Conservation (phyloP, 1,284 basidiomycete genomes). For the Trichosporon asahii region DNA sequence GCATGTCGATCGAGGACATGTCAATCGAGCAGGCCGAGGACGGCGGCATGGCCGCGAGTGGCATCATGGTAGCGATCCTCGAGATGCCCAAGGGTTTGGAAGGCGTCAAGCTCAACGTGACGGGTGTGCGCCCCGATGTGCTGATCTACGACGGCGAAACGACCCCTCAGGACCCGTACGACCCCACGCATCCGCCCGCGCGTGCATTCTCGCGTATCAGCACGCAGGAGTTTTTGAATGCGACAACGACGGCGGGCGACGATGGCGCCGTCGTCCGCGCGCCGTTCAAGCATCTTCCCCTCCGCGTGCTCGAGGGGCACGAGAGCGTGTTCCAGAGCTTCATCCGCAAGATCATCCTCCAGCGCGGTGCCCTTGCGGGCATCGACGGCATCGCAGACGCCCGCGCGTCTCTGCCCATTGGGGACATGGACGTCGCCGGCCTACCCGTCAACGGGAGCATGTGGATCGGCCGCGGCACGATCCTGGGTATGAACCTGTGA, state of each 20-base stretch:
- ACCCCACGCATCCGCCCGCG: conserved; percentile 23
- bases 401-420: conserved; percentile 34
- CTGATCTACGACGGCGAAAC: conserved; percentile 44
- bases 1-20: conserved; percentile 50
- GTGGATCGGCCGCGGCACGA: conserved; percentile 29
- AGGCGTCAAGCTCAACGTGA: conserved; percentile 36
- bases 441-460: conserved; percentile 47
- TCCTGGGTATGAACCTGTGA: background rate
- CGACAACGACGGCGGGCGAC: conserved; percentile 17
- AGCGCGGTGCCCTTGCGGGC: conserved; percentile 49
- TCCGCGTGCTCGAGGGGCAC: conserved; percentile 46
- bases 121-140: conserved; percentile 45
- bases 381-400: conserved; percentile 43
- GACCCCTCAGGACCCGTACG: conserved; percentile 18
- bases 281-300: conserved; percentile 40
- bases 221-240: conserved; percentile 22
- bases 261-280: conserved; percentile 40
- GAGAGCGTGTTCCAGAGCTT: conserved; percentile 46
- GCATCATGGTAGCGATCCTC: conserved; percentile 45
- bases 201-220: conserved; percentile 31
- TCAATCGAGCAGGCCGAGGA: conserved; percentile 21
- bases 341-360: conserved; percentile 49
- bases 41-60: conserved; percentile 44
- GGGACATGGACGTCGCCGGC: conserved; percentile 30
- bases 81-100: conserved; percentile 40